Evolutionary conservation across 2,329 filamentous ascomycete species (phyloP), one percentile per base, ranked within the genome.

Genomic region (Pseudogymnoascus sp.): DNA sequence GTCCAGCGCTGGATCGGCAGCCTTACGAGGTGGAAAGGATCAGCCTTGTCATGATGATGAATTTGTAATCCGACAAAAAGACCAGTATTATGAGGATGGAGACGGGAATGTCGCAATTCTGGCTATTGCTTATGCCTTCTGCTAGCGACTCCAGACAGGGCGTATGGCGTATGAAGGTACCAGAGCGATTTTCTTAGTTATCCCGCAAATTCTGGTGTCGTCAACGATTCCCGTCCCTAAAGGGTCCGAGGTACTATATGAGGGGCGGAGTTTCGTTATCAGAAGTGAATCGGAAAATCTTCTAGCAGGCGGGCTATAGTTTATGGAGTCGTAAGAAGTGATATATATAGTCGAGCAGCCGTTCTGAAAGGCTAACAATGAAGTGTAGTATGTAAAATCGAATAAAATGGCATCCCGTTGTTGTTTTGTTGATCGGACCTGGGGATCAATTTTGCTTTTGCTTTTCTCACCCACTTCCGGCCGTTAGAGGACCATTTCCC

Each of bases 11-110:
- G 58, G 62, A 60, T 64, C 36, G 59, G 38, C 64, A 60, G 63
- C 77, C 88, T 70, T 83, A 94, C 91, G 89, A 91, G 67, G 91
- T 95, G 62, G 90, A 95, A 61, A 95, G 84, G 67, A 95, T 83
- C 73, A 95, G 80, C 79, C 91, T 91, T 79, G 91, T 91, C 81
- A 83, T 86, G 72, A 66, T 73, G 71, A 27, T 41, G 58, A 41
- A 55, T 55, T 55, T 55, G 48, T 55, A 55, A 55, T 55, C 48
- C 48, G 13, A 55, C 48, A 55, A 55, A 44, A 44, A 35, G 48
- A 55, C 48, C 29, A 55, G 48, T 55, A 55, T 55, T 55, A 55
- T 55, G 48, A 33, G 29, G 48, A 55, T 55, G 29, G 48, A 12
- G 48, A 55, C 48, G n/a, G 48, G 12, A 15, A 55, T 55, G 48